Evolutionary conservation across 805 yeast genomes (phyloP).

Genomic region (Yarrowia deformans): DNA sequence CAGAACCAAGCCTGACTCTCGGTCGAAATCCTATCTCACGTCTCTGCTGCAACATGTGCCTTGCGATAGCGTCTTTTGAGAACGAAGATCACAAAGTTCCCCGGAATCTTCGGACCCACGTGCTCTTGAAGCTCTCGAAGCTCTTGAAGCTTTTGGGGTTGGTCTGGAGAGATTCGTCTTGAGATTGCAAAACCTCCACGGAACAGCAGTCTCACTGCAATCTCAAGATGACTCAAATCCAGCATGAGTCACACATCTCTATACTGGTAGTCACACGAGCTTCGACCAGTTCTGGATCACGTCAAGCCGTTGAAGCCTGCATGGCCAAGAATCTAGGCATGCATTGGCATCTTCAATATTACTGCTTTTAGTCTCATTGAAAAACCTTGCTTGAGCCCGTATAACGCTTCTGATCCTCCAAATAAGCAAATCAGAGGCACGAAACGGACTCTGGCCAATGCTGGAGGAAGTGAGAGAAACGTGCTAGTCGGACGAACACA

Average conservation of each 20-base stretch:
- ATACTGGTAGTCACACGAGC: no score
- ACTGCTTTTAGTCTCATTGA: neutral
- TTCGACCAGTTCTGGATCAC: no score
- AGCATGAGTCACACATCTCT: no score
- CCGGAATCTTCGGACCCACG: constrained; percentile 14
- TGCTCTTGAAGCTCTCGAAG: neutral
- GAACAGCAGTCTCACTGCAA: no score
- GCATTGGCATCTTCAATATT: neutral
- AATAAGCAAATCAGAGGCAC: neutral
- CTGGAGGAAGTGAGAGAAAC: neutral
- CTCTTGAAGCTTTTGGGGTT: neutral
- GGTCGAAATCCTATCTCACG: constrained; percentile 16
- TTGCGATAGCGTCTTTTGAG: neutral
- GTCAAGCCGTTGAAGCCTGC: neutral
- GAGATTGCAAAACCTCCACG: no score
- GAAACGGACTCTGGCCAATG: neutral
- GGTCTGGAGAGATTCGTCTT: neutral
- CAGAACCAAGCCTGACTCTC: neutral
- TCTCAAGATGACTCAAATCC: no score
- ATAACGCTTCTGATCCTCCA: constrained; percentile 1
- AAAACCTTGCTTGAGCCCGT: neutral
- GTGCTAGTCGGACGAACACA: neutral
- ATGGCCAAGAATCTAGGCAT: neutral
- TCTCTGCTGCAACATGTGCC: constrained; percentile 1
- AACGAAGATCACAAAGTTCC: neutral